Conservation (phyloP, 2,329 filamentous ascomycete genomes). For the Fusarium nisikadoi region DNA sequence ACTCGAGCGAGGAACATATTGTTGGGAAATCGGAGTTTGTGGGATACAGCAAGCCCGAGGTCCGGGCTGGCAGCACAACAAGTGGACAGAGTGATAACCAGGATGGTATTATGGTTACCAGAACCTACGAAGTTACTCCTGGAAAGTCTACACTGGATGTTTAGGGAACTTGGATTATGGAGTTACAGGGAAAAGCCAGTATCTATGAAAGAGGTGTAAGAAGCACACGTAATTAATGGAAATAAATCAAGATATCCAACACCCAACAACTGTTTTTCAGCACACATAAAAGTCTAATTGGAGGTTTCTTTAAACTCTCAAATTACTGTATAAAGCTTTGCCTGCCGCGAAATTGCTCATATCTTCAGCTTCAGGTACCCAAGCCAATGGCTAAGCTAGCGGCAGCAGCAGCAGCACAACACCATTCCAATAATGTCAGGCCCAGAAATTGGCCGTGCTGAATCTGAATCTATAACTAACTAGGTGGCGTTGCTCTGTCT, state of each 20-base stretch:
- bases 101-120: slow-evolving; percentile 42
- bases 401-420: not conserved
- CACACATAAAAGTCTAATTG: not conserved
- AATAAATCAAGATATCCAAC: not conserved
- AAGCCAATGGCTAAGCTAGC: not conserved
- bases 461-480: not conserved
- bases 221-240: not conserved
- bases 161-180: slow-evolving; percentile 6
- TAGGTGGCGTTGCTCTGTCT: not conserved
- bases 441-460: not conserved
- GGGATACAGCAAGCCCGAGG: slow-evolving; percentile 32
- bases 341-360: not conserved
- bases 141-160: slow-evolving; percentile 42
- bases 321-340: not conserved
- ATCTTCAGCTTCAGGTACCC: not conserved
- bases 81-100: slow-evolving; percentile 28
- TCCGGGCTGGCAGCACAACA: slow-evolving; percentile 36
- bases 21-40: slow-evolving; percentile 38
- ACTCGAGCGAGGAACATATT: slow-evolving; percentile 49
- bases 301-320: not conserved
- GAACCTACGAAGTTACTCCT: slow-evolving; percentile 40
- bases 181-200: slow-evolving; percentile 5
- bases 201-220: not conserved
- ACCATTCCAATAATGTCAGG: not conserved
- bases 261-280: no score